phyloP scores from a whole-genome alignment of 495 filamentous ascomycete species.

The Trichoderma gamsii region DNA sequence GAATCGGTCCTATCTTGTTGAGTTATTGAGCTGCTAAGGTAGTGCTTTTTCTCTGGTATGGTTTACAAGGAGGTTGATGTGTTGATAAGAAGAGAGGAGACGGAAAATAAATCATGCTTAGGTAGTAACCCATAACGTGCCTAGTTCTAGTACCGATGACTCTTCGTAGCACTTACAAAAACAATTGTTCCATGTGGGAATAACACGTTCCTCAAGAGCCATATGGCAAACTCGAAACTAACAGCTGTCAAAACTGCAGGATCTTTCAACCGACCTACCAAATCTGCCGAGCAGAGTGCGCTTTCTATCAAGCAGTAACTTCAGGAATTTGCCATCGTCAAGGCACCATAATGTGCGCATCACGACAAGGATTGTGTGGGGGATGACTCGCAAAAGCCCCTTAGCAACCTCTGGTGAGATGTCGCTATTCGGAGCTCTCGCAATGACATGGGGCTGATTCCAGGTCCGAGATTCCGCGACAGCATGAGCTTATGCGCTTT shows the following conservation, averaged over 20 bases:
- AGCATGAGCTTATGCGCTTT: background rate
- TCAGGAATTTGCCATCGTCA: background rate
- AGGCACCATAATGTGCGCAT: background rate
- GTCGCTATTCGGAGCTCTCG: conserved; percentile 13
- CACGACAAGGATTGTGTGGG: background rate
- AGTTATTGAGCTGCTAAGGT: background rate
- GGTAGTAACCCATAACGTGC: background rate
- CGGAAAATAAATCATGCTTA: background rate
- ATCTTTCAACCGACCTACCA: background rate
- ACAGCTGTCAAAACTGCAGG: background rate
- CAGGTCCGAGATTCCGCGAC: conserved; percentile 15
- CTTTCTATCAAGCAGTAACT: background rate
- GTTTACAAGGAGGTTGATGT: background rate
- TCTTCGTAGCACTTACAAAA: background rate
- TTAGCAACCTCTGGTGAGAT: background rate
- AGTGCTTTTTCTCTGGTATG: background rate
- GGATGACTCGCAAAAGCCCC: background rate
- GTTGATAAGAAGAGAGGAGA: background rate
- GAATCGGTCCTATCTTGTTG: conserved; percentile 14
- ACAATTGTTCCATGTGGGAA: background rate
- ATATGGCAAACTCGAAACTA: background rate
- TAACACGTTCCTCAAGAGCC: background rate
- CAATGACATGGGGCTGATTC: conserved; percentile 12
- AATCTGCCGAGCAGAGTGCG: background rate
- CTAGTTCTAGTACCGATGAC: background rate